phyloP scores from a whole-genome alignment of 495 filamentous ascomycete species.

The Trichoderma parareesei region DNA sequence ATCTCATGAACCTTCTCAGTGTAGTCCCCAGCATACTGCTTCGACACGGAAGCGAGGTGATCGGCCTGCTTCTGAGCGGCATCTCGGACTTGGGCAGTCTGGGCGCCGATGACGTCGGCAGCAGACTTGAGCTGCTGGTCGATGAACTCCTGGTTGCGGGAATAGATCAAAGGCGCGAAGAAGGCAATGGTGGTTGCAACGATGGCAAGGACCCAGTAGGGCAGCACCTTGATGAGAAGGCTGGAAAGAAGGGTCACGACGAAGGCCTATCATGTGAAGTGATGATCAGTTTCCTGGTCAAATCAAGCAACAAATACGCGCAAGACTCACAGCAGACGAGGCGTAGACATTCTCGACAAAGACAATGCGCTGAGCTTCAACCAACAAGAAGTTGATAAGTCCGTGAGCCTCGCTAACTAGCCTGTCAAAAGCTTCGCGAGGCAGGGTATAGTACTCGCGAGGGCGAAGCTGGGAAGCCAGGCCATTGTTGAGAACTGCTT shows the following conservation, averaged over 20 bases:
- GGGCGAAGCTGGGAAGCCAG: slow-evolving; percentile 82
- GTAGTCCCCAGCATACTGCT: slow-evolving; percentile 76
- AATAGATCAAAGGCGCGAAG: slow-evolving; percentile 82
- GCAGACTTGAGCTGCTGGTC: slow-evolving; percentile 71
- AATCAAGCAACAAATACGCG: slow-evolving; percentile 16
- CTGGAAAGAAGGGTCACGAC: slow-evolving; percentile 76
- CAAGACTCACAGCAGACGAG: slow-evolving; percentile 64
- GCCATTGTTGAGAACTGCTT: slow-evolving; percentile 64
- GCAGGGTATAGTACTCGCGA: slow-evolving; percentile 84
- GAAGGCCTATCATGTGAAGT: slow-evolving; percentile 50
- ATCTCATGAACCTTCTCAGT: slow-evolving; percentile 75
- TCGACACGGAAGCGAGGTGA: slow-evolving; percentile 65
- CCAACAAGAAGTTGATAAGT: slow-evolving; percentile 92
- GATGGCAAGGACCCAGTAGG: slow-evolving; percentile 84
- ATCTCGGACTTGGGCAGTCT: slow-evolving; percentile 72
- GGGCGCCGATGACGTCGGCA: slow-evolving; percentile 63
- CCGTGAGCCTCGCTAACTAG: slow-evolving; percentile 81
- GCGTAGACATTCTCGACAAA: slow-evolving; percentile 88
- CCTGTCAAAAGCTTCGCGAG: slow-evolving; percentile 72
- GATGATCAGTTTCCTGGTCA: neutral
- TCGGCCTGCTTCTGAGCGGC: slow-evolving; percentile 75
- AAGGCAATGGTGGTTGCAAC: slow-evolving; percentile 69
- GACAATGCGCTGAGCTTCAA: slow-evolving; percentile 89
- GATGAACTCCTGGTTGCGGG: slow-evolving; percentile 87
- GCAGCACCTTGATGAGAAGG: slow-evolving; percentile 87